A percentile compares a stretch with the other conserved stretches of the same genome.
Evolutionary conservation across 805 yeast species (phyloP).

Genomic region (Barnettozyma populi): DNA sequence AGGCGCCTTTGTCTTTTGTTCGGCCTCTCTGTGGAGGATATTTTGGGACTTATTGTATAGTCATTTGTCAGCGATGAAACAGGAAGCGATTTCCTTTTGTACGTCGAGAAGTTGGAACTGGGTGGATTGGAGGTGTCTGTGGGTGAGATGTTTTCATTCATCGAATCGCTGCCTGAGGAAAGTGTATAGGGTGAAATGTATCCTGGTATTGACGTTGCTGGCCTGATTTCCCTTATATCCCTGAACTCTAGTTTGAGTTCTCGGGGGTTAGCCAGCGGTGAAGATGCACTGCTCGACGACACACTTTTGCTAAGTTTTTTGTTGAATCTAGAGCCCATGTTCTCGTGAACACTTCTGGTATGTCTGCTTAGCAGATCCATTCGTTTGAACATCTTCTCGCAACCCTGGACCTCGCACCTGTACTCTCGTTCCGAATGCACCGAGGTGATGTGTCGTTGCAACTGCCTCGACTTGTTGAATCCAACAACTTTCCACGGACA

Average conservation of each 20-base stretch:
- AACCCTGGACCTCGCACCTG: constrained; percentile 68
- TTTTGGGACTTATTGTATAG: neutral
- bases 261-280: neutral
- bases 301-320: constrained; percentile 21
- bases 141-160: neutral
- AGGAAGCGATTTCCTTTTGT: neutral
- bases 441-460: constrained; percentile 28
- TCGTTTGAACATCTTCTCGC: constrained; percentile 58
- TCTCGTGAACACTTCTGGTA: constrained; percentile 32
- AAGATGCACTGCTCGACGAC: constrained; percentile 1
- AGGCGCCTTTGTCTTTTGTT: neutral
- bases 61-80: neutral
- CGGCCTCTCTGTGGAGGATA: neutral
- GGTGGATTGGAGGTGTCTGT: neutral
- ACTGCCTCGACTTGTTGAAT: constrained; percentile 31
- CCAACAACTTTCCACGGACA: constrained; percentile 42
- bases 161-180: neutral
- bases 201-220: neutral
- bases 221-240: neutral
- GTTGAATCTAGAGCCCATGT: constrained; percentile 35
- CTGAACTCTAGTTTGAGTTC: neutral
- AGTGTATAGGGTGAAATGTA: neutral
- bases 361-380: constrained; percentile 33
- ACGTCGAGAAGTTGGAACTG: neutral
- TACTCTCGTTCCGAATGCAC: constrained; percentile 37